Conservation (phyloP, 352 stramenopile genomes). For the Phytophthora chlamydospora region DNA sequence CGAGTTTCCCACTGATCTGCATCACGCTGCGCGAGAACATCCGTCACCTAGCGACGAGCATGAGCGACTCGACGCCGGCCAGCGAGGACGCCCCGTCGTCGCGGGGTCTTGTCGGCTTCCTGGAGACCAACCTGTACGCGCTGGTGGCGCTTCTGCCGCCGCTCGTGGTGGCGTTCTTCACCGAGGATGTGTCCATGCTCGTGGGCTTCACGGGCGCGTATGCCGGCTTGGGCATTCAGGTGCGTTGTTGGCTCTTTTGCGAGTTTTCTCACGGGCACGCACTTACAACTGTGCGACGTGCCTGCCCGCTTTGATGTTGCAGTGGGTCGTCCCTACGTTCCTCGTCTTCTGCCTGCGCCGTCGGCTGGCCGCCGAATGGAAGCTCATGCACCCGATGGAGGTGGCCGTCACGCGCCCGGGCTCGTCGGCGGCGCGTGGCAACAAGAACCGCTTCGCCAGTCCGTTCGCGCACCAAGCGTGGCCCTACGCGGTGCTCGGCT, state of each 20-base stretch:
- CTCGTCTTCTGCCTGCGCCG: constrained; percentile 77
- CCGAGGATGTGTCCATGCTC: constrained; percentile 89
- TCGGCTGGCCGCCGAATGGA: constrained; percentile 52
- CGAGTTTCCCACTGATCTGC: constrained; percentile 86
- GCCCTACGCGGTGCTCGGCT: constrained; percentile 71
- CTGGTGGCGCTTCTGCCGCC: constrained; percentile 77
- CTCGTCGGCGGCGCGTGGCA: constrained; percentile 20
- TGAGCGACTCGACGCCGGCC: constrained; percentile 30
- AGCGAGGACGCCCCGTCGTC: constrained; percentile 27
- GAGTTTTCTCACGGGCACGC: constrained; percentile 32
- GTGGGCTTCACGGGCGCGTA: constrained; percentile 88
- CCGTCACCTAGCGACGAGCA: constrained; percentile 63
- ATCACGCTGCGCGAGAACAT: constrained; percentile 90
- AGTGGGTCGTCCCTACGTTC: constrained; percentile 86
- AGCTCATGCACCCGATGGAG: constrained; percentile 43
- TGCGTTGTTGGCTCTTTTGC: constrained; percentile 37
- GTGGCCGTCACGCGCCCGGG: constrained; percentile 31
- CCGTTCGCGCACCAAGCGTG: constrained; percentile 68
- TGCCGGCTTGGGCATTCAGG: constrained; percentile 85
- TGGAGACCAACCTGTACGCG: constrained; percentile 69
- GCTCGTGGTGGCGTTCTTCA: constrained; percentile 86
- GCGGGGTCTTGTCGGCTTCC: constrained; percentile 43
- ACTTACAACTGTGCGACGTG: constrained; percentile 42
- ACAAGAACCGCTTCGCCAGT: constrained; percentile 77
- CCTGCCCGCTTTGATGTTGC: constrained; percentile 28